A percentile compares a stretch with the other conserved stretches of the same genome.
phyloP scores from a whole-genome alignment of 2,329 filamentous ascomycete genomes.

The Xylaria arbuscula region DNA sequence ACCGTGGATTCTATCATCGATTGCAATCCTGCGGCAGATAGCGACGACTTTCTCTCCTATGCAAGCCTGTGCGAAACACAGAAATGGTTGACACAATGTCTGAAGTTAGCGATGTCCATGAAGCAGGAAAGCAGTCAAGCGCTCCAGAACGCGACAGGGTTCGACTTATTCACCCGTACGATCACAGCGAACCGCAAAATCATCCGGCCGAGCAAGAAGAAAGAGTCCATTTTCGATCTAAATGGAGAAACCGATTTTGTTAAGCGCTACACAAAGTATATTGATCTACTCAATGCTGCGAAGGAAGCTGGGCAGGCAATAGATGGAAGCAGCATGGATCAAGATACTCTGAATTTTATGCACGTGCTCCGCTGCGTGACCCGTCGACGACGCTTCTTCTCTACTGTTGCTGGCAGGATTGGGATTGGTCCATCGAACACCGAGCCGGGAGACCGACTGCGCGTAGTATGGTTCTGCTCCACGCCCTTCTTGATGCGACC shows the following conservation, averaged over 20 bases:
- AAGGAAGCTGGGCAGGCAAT: background rate
- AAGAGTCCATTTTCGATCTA: background rate
- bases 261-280: background rate
- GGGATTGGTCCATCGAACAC: background rate
- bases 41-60: background rate
- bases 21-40: background rate
- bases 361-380: background rate
- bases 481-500: slow-evolving; percentile 1
- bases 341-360: background rate
- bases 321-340: background rate
- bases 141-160: background rate
- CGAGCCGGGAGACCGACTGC: background rate
- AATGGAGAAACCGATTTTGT: background rate
- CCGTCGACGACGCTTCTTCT: background rate
- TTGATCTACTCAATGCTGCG: background rate
- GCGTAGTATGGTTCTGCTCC: background rate
- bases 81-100: background rate
- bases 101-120: background rate
- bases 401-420: background rate
- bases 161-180: background rate
- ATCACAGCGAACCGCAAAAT: background rate
- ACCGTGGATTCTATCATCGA: background rate
- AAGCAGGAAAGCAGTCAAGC: background rate
- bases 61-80: background rate
- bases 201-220: background rate